Conservation (phyloP, 202 grass and related monocot genomes). For the Panicum hallii region DNA sequence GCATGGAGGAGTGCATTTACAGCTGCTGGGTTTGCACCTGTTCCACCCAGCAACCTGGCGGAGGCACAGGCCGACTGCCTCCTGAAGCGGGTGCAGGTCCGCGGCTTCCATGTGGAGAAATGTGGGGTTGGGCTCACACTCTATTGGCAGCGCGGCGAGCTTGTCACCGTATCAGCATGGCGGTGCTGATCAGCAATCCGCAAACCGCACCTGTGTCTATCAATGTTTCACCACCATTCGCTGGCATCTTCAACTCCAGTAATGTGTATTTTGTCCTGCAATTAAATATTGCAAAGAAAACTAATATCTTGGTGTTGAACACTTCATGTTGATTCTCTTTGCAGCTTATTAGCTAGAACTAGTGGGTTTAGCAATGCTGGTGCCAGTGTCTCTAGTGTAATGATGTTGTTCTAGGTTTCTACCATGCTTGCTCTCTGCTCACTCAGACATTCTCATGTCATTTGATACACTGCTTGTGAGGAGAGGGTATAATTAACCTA, state of each 20-base stretch:
- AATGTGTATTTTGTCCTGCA: conserved; percentile 56
- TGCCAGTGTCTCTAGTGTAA: conserved; percentile 48
- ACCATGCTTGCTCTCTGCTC: conserved; percentile 21
- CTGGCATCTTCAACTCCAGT: conserved; percentile 52
- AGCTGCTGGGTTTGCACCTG: conserved; percentile 59
- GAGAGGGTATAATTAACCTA: conserved; percentile 51
- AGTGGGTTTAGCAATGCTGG: conserved; percentile 51
- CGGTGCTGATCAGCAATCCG: conserved; percentile 53
- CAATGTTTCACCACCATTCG: not conserved
- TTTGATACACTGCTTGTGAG: conserved; percentile 46
- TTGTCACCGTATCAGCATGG: conserved; percentile 80
- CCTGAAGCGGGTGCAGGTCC: conserved; percentile 74
- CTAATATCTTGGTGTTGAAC: conserved; percentile 47
- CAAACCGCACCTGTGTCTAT: not conserved
- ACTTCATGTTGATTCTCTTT: conserved; percentile 31
- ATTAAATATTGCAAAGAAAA: conserved; percentile 50
- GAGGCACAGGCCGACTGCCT: conserved; percentile 87
- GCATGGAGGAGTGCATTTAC: conserved; percentile 68
- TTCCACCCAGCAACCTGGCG: conserved; percentile 62
- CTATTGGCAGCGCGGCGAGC: conserved; percentile 73
- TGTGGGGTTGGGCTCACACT: conserved; percentile 55
- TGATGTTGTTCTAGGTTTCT: conserved; percentile 46
- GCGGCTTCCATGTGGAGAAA: conserved; percentile 89
- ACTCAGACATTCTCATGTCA: conserved; percentile 45
- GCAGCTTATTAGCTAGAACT: conserved; percentile 58